Evolutionary conservation across 192 early-diverging fungal species (phyloP), one percentile per base, ranked within the genome.

Genomic region (Podila epigama): DNA sequence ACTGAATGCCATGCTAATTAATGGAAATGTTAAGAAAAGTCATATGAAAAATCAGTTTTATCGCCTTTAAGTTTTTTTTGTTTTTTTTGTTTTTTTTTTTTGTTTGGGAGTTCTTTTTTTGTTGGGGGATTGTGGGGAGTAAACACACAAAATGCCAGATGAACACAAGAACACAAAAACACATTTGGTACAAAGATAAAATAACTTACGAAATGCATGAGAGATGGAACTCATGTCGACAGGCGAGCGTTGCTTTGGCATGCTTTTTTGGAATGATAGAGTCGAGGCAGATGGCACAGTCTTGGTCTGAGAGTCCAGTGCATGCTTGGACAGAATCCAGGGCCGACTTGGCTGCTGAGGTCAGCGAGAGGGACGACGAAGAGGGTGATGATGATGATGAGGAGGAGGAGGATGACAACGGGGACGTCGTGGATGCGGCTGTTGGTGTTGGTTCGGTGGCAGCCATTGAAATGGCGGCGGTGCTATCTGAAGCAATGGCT

Each of bases 141-240:
- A n/a, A n/a, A n/a, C n/a, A n/a, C n/a, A n/a, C n/a, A n/a, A n/a
- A n/a, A n/a, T n/a, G n/a, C n/a, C n/a, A n/a, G n/a, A n/a, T n/a
- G n/a, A n/a, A n/a, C n/a, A n/a, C n/a, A n/a, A n/a, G n/a, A n/a
- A n/a, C n/a, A n/a, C n/a, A n/a, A n/a, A n/a, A n/a, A n/a, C 44
- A 48, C 13, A 16, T 32, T 51, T 34, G 22, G 22, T 5, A 7
- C 50, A 39, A 12, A 22, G 22, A 37, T 35, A 20, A 22, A 25
- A 29, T 22, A 4, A 77, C 73, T 63, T 68, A 77, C 73, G 73
- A 77, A 56, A 77, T 77, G 53, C 73, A 77, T 22, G 73, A 77
- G 34, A 77, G 66, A 64, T 77, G 73, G 54, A 77, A 77, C 35
- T 77, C 66, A 44, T 77, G 73, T 41, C 61, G 66, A 40, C 73